Conservation (phyloP, 2,329 filamentous ascomycete genomes). For the Cercospora zeae-maydis region DNA sequence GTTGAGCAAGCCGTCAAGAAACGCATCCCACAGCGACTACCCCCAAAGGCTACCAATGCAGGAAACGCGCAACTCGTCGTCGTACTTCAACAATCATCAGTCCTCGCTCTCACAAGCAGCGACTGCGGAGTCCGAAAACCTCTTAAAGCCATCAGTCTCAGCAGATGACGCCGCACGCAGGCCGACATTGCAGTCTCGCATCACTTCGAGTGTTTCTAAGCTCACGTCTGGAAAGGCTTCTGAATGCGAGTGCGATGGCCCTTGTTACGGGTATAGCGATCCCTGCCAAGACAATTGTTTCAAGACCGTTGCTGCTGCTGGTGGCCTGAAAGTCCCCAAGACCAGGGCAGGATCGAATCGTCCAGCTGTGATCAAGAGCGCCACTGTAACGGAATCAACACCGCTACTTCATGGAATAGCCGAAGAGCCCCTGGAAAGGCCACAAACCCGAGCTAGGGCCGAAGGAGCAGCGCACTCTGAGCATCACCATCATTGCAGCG, state of each 20-base stretch:
- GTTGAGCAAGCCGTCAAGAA: constrained; percentile 13
- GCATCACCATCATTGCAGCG: constrained; percentile 6
- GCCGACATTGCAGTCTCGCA: constrained; percentile 42
- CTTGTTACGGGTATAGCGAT: constrained; percentile 60
- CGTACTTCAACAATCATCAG: constrained; percentile 26
- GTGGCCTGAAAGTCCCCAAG: constrained; percentile 31
- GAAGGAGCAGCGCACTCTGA: constrained; percentile 16
- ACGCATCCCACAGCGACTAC: constrained; percentile 11
- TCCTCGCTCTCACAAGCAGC: constrained; percentile 8
- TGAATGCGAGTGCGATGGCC: constrained; percentile 55
- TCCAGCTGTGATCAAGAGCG: constrained; percentile 26
- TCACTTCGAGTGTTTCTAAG: constrained; percentile 46
- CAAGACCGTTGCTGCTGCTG: constrained; percentile 46
- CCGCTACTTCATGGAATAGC: constrained; percentile 28
- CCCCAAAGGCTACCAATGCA: constrained; percentile 20
- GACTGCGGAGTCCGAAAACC: not conserved
- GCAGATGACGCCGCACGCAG: constrained; percentile 22
- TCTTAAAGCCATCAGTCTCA: not conserved
- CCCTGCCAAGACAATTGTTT: constrained; percentile 60
- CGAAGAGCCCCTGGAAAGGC: constrained; percentile 20
- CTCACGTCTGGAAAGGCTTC: constrained; percentile 42
- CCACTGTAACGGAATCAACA: constrained; percentile 32
- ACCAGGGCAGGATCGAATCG: constrained; percentile 19
- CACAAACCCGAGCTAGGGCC: constrained; percentile 16
- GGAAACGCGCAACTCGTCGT: constrained; percentile 21